Evolutionary conservation across 108 stramenopile species (phyloP), one percentile per base, ranked within the genome.

Genomic region (Seminavis robusta): DNA sequence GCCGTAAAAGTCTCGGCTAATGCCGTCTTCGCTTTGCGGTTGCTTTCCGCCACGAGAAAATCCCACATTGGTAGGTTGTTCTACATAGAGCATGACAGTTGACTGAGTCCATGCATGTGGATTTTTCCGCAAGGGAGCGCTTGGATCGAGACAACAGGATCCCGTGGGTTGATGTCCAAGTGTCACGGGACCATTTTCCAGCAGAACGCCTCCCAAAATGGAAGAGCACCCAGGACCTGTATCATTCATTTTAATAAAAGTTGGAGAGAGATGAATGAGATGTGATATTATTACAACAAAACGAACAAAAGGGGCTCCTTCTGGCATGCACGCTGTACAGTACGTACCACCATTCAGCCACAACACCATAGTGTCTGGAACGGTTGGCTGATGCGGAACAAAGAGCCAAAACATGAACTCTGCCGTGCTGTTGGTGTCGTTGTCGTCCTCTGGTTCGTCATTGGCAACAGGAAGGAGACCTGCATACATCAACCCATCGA

Each of bases 1-100:
- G 28, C 46, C 33, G 40, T 75, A 62, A 62, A 82, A 65, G 44
- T 77, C 73, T 1, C 33, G 24, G 4, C 62, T 42, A 1, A 74
- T 41, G 33, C 74, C 85, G 1, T 43, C 63, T 47, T 82, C 78
- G 51, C 69, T 46, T 39, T 72, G 40, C 33, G 76, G 78, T 15
- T 38, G 34, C 6, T 42, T 67, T 28, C 86, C 81, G 24, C 86
- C 83, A 39, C 79, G 76, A 43, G 58, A 59, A 59, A 81, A 91
- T 13, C 93, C 93, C 0, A 80, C 82, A 25, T 85, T 85, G 25
- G 69, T 56, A 1, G 93, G 93, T 33, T 85, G 84, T 27, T 90
- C 92, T 2, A 94, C 66, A 65, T 79, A 90, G 27, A 94, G 43
- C 56, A 89, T 79, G 63, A 73, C 81, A 24, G 85, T 85, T 9